phyloP scores from a whole-genome alignment of 306 rosid genomes.

The Delonix regia region DNA sequence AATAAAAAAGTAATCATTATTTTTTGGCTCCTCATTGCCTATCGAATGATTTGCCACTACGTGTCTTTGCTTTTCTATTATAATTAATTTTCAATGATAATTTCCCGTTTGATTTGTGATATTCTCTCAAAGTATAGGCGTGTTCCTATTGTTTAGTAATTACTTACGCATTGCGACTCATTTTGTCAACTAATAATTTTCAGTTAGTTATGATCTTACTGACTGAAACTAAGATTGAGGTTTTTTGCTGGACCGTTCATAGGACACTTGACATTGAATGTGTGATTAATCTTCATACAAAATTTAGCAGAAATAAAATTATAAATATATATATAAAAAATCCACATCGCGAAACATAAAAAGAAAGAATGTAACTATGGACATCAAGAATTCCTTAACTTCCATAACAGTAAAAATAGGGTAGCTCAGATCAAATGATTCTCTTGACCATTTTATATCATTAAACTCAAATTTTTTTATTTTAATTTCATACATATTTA shows the following conservation, averaged over 20 bases:
- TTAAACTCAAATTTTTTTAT: too few relatives aligned
- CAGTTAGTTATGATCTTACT: background rate
- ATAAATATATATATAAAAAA: conserved; percentile 31
- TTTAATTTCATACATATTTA: too few relatives aligned
- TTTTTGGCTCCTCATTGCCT: too few relatives aligned
- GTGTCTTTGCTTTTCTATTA: background rate
- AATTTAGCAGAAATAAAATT: background rate
- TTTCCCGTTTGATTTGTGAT: conserved; percentile 34
- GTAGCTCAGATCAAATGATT: too few relatives aligned
- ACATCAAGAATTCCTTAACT: conserved; percentile 59
- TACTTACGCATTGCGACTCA: background rate
- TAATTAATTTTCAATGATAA: conserved; percentile 26
- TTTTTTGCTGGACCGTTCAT: background rate
- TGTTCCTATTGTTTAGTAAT: too few relatives aligned
- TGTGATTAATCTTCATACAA: background rate
- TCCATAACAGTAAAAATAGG: background rate
- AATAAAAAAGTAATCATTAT: conserved; percentile 56
- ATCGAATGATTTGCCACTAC: too few relatives aligned
- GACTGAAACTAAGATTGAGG: background rate
- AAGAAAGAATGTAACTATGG: conserved; percentile 43
- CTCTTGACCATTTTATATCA: too few relatives aligned
- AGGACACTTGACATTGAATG: background rate
- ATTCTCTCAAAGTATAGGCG: background rate
- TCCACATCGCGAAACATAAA: conserved; percentile 21
- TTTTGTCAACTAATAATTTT: background rate